These are phyloP conservation scores for Chytridiales sp. DNA, from an alignment of 371 early-diverging fungal genomes.

Conservation along the genomic window DNA sequence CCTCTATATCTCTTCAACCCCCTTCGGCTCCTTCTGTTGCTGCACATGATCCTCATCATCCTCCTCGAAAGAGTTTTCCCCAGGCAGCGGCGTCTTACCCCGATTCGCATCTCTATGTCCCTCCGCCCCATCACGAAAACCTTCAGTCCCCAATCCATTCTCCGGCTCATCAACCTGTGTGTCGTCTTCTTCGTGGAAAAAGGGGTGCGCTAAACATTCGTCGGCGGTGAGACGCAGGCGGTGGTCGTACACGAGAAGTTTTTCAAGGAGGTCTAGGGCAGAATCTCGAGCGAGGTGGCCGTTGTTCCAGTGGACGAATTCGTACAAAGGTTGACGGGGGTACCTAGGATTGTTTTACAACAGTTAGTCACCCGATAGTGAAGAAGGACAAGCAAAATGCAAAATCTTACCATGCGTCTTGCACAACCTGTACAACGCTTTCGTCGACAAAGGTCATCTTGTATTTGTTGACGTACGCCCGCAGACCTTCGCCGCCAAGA, in stretches of 20 bases:
- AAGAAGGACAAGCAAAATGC: conserved; percentile 1
- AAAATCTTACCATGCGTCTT: background rate
- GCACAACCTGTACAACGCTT: background rate
- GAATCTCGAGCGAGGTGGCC: conserved; percentile 27
- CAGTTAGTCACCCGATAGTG: background rate
- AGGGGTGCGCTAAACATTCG: conserved; percentile 39
- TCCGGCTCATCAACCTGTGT: too few relatives aligned
- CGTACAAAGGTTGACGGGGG: conserved; percentile 11
- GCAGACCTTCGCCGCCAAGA: conserved; percentile 53
- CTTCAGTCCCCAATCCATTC: too few relatives aligned
- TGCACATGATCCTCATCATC: too few relatives aligned
- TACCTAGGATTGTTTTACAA: background rate
- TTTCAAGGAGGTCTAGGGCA: conserved; percentile 37
- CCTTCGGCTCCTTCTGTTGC: too few relatives aligned
- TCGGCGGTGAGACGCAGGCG: conserved; percentile 38
- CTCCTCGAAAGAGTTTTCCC: too few relatives aligned
- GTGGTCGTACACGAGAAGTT: conserved; percentile 47
- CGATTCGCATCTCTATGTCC: too few relatives aligned
- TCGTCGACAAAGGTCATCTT: conserved; percentile 30
- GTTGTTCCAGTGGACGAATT: conserved; percentile 28
- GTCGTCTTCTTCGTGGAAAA: too few relatives aligned
- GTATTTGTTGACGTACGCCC: conserved; percentile 46
- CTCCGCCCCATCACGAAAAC: too few relatives aligned
- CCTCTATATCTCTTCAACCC: too few relatives aligned
- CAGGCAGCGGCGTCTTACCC: too few relatives aligned